Conservation (phyloP, 2,329 filamentous ascomycete species). For the Penicillium hordei region DNA sequence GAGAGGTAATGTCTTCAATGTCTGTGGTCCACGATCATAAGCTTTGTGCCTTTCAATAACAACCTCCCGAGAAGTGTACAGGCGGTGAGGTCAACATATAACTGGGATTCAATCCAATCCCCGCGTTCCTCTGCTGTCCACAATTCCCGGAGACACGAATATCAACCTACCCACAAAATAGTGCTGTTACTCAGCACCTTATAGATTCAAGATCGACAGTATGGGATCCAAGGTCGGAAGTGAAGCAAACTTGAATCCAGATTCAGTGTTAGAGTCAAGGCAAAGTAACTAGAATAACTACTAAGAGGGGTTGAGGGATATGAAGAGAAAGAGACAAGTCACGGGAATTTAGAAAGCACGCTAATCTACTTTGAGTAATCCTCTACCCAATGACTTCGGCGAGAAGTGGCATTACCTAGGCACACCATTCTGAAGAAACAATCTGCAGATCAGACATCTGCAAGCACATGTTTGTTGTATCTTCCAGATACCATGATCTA, state of each 20-base stretch:
- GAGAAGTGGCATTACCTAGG: neutral
- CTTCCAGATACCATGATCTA: neutral
- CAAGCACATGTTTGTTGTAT: neutral
- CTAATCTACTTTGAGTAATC: conserved; percentile 22
- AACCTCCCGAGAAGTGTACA: neutral
- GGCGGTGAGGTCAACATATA: conserved; percentile 2
- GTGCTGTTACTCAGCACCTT: conserved; percentile 18
- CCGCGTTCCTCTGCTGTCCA: conserved; percentile 19
- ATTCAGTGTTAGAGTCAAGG: conserved; percentile 7
- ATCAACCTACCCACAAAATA: conserved; percentile 26
- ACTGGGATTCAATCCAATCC: conserved; percentile 1
- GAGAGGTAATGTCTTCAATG: conserved; percentile 2
- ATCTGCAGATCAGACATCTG: neutral
- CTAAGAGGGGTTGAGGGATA: conserved; percentile 25
- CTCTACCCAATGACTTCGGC: conserved; percentile 11
- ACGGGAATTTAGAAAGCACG: conserved; percentile 26
- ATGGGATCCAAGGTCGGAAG: neutral
- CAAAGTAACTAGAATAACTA: conserved; percentile 10
- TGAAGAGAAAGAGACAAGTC: conserved; percentile 30
- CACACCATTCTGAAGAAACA: neutral
- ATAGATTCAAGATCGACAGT: neutral
- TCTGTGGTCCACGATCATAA: conserved; percentile 3
- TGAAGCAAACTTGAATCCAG: neutral
- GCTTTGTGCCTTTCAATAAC: neutral
- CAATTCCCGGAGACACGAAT: conserved; percentile 19